Conservation (phyloP, 1,284 basidiomycete species). For the Meripilus lineatus region DNA sequence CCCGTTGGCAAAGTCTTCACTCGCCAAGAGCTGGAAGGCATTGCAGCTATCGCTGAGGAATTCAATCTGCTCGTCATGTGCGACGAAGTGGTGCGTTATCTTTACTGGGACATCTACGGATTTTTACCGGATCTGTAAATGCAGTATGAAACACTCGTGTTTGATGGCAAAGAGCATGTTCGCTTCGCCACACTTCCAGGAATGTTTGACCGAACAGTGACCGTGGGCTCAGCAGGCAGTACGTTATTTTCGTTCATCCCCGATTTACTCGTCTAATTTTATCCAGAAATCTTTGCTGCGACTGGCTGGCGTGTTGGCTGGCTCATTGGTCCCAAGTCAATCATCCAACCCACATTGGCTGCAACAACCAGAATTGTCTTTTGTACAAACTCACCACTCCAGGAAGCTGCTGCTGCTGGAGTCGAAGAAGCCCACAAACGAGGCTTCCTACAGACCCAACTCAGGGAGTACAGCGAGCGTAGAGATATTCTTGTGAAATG, state of each 20-base stretch:
- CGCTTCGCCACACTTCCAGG: constrained; percentile 90
- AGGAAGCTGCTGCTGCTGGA: constrained; percentile 89
- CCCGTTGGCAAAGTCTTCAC: constrained; percentile 95
- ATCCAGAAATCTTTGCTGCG: constrained; percentile 88
- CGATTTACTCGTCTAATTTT: constrained; percentile 2
- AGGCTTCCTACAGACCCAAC: constrained; percentile 79
- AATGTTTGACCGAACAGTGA: constrained; percentile 97
- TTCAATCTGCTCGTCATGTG: constrained; percentile 91
- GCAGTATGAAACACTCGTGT: constrained; percentile 93
- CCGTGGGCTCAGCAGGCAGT: constrained; percentile 79
- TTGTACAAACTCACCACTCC: constrained; percentile 87
- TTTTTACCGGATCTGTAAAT: constrained; percentile 5
- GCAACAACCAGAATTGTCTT: constrained; percentile 95
- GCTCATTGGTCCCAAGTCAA: constrained; percentile 83
- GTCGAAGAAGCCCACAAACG: constrained; percentile 72
- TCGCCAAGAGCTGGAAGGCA: constrained; percentile 73
- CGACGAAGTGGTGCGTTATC: constrained; percentile 84
- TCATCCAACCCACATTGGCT: constrained; percentile 84
- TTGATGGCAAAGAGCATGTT: constrained; percentile 83
- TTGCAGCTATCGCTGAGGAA: constrained; percentile 86
- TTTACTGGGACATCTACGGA: constrained; percentile 1
- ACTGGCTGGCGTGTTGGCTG: constrained; percentile 99
- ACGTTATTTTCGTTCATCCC: constrained; percentile 25
- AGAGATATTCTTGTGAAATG: constrained; percentile 68
- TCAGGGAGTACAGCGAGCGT: constrained; percentile 78